Evolutionary conservation across 495 filamentous ascomycete genomes (phyloP), one percentile per base, ranked within the genome.

Genomic region (Geopyxis carbonaria): DNA sequence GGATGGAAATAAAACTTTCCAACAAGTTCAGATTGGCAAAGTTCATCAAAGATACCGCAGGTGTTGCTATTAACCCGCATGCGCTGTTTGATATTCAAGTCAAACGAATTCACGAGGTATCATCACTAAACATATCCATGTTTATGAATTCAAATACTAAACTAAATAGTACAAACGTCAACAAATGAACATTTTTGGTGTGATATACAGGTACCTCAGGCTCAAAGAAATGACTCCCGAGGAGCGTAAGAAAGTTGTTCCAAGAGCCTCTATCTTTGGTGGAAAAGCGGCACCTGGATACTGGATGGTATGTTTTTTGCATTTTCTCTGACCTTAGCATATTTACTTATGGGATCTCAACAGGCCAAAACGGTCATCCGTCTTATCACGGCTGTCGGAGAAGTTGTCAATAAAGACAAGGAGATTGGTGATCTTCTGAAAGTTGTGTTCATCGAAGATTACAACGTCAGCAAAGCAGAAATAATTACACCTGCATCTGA

Each of bases 391-490:
- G 77, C 71, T 44, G 91, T 95, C 28, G 84, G 83, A 4, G 61
- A 70, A n/a, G 78, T 94, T 2, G 77, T 97, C 45, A 97, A 97
- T 61, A 77, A 76, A 6, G 89, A 97, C 53, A 63, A 72, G 24
- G 89, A 95, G 32, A 72, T 95, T 53, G 86, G 86, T 18, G 87
- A 95, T 55, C 68, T 91, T 14, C 66, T 97, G 51, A 97, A 97
- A 68, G 91, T 97, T 34, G 72, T 97, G 52, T 97, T 94, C 63
- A 59, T 97, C 31, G 83, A 89, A 56, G 89, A 97, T 64, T 97
- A 97, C 70, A 97, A 97, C 46, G 89, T 97, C 50, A 92, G 83
- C 71, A 95, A 95, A 65, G 91, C 89, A 11, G 89, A 97, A 62
- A 81, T 95, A 45, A 93, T 97, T 47, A 72, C 74, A 37, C 89